Evolutionary conservation across 2,329 filamentous ascomycete species (phyloP).

Genomic region (Aspergillus arachidicola): DNA sequence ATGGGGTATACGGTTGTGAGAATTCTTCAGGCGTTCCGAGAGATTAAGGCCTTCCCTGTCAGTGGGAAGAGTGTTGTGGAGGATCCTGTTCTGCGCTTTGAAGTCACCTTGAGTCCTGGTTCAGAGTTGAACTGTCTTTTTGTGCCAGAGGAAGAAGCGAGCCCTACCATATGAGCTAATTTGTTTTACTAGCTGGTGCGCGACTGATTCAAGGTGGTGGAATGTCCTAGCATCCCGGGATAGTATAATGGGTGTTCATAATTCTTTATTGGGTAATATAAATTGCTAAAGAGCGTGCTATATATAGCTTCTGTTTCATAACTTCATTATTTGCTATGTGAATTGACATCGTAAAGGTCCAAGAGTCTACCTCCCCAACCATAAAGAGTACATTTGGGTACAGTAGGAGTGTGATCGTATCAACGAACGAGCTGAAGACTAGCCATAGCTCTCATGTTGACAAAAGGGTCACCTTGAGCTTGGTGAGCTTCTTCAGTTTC

Average conservation of each 20-base stretch:
- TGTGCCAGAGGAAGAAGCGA: slow-evolving; percentile 33
- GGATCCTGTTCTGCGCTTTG: slow-evolving; percentile 39
- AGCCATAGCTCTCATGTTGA: neutral
- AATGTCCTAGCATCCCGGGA: neutral
- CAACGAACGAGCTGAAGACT: neutral
- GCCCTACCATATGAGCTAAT: neutral
- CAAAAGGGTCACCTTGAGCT: slow-evolving; percentile 23
- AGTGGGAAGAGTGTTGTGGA: slow-evolving; percentile 36
- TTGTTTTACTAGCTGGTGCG: neutral
- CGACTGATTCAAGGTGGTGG: neutral
- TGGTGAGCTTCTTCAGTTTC: slow-evolving; percentile 34
- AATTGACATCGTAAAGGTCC: neutral
- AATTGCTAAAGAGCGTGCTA: neutral
- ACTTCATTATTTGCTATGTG: neutral
- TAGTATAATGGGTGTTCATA: neutral
- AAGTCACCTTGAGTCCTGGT: slow-evolving; percentile 43
- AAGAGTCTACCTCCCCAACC: neutral
- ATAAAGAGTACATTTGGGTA: neutral
- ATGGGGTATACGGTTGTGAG: slow-evolving; percentile 55
- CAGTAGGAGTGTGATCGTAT: neutral
- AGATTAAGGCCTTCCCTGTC: slow-evolving; percentile 36
- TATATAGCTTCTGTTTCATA: neutral
- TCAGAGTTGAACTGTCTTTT: slow-evolving; percentile 44
- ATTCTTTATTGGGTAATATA: neutral
- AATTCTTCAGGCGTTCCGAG: slow-evolving; percentile 46